Conservation (phyloP, 2,329 filamentous ascomycete genomes). For the Scopulariopsis brevicaulis region DNA sequence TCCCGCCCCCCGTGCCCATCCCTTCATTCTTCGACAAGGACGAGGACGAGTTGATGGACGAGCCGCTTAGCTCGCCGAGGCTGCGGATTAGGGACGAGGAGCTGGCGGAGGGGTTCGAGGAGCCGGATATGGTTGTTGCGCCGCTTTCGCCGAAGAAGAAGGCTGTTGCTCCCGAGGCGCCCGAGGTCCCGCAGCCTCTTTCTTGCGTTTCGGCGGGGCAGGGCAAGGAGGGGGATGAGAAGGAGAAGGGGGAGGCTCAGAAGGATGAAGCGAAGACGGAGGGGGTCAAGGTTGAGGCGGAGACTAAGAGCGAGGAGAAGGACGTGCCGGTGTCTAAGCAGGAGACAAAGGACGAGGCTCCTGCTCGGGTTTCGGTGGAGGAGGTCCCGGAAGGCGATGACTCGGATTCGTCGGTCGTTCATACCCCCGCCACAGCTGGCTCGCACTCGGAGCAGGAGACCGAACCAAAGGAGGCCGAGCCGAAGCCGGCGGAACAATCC, state of each 20-base stretch:
- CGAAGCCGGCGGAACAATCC: not conserved
- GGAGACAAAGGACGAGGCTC: not conserved
- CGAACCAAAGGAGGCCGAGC: not conserved
- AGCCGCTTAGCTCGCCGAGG: conserved; percentile 58
- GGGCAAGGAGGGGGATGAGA: not conserved
- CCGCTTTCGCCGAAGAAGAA: conserved; percentile 41
- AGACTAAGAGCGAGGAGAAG: not conserved
- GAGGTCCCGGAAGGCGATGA: conserved; percentile 10
- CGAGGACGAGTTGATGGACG: conserved; percentile 68
- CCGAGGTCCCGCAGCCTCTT: not conserved
- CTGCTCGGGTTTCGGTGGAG: not conserved
- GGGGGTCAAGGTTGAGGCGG: not conserved
- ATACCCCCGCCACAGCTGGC: conserved; percentile 7
- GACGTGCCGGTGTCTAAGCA: not conserved
- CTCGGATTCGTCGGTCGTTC: conserved; percentile 14
- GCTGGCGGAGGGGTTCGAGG: conserved; percentile 37
- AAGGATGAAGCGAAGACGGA: not conserved
- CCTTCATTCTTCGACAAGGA: conserved; percentile 32
- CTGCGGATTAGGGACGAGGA: conserved; percentile 50
- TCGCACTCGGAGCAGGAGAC: conserved; percentile 5
- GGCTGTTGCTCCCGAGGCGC: not conserved
- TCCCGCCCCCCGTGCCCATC: conserved; percentile 17
- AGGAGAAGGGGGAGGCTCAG: not conserved
- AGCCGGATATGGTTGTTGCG: conserved; percentile 42
- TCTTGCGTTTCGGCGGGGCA: not conserved